These are phyloP conservation scores for Arctium lappa DNA, from an alignment of 129 eudicot genomes.

Conservation along the genomic window DNA sequence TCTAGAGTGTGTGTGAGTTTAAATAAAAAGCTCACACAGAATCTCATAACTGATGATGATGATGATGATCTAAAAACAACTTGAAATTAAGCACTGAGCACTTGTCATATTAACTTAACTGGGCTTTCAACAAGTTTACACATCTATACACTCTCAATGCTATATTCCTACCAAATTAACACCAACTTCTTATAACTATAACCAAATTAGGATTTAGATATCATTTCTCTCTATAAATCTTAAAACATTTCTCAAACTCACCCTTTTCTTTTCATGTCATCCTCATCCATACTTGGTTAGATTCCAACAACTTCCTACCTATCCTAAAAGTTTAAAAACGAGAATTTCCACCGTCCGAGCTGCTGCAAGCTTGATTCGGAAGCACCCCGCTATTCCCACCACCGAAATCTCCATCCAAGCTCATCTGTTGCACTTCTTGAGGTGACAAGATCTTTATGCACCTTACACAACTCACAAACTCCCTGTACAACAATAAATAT, in stretches of 20 bases:
- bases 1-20: no score
- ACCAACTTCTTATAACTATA: conserved; percentile 7
- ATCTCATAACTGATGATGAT: no score
- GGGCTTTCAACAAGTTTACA: conserved; percentile 22
- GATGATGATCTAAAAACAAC: not conserved
- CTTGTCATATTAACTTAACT: conserved; percentile 7
- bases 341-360: conserved; percentile 80
- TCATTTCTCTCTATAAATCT: not conserved
- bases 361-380: conserved; percentile 83
- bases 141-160: conserved; percentile 33
- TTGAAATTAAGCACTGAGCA: conserved; percentile 18
- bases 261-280: not conserved
- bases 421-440: conserved; percentile 92
- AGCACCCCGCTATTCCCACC: conserved; percentile 60
- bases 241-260: not conserved
- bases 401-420: conserved; percentile 84
- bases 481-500: conserved; percentile 39
- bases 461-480: conserved; percentile 80
- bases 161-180: not conserved
- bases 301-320: conserved; percentile 16
- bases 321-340: not conserved
- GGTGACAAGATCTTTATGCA: conserved; percentile 92
- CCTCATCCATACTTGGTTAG: not conserved
- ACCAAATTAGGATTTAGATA: not conserved
- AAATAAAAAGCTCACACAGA: not conserved